phyloP scores from a whole-genome alignment of 176 grass and related monocot species.

The Coix lacrymajobi region DNA sequence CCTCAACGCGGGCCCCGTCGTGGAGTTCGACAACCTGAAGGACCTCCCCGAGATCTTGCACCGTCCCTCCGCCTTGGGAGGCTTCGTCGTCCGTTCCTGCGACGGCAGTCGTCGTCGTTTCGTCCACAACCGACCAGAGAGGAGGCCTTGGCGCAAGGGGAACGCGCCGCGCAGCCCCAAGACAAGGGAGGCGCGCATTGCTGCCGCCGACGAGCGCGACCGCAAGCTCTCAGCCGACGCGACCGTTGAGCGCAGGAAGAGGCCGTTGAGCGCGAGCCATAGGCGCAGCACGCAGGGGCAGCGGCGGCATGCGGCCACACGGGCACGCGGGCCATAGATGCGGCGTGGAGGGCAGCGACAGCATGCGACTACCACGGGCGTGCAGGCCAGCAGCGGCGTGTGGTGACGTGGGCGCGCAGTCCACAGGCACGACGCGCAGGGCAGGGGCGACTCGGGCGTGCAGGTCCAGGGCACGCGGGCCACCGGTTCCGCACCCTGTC shows the following conservation, averaged over 20 bases:
- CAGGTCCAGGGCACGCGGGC: too few relatives aligned
- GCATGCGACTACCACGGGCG: too few relatives aligned
- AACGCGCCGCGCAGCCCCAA: neutral
- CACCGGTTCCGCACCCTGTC: too few relatives aligned
- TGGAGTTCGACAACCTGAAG: conserved; percentile 64
- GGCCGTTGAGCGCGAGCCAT: too few relatives aligned
- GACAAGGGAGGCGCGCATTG: conserved; percentile 33
- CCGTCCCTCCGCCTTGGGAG: conserved; percentile 5
- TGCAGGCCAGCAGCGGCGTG: too few relatives aligned
- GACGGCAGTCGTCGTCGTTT: neutral
- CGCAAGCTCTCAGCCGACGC: conserved; percentile 1
- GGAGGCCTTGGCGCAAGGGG: neutral
- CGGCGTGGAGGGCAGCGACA: too few relatives aligned
- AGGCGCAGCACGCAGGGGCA: conserved; percentile 27
- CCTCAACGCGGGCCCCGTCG: conserved; percentile 47
- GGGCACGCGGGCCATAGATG: too few relatives aligned
- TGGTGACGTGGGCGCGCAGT: too few relatives aligned
- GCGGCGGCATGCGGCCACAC: too few relatives aligned
- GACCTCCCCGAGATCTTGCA: conserved; percentile 69
- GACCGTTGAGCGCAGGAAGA: conserved; percentile 31
- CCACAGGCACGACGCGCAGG: too few relatives aligned
- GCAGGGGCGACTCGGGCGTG: too few relatives aligned
- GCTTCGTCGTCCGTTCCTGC: neutral
- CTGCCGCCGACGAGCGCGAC: conserved; percentile 29
- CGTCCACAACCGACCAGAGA: neutral